Evolutionary conservation across 2,329 filamentous ascomycete genomes (phyloP), one percentile per base, ranked within the genome.

Genomic region (Aspergillus calidoustus): DNA sequence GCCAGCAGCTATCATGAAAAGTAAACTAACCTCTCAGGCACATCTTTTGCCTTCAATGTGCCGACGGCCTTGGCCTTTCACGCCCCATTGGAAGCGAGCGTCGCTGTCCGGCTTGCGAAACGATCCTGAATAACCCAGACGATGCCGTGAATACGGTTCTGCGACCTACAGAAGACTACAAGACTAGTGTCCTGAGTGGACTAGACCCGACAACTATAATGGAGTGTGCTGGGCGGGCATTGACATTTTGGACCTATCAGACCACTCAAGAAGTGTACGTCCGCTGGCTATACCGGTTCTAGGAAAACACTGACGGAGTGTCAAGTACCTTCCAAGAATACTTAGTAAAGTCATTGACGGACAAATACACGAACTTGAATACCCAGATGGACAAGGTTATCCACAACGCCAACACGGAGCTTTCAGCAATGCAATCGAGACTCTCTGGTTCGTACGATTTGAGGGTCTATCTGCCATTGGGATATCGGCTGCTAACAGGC

Each of bases 171-270:
- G 93, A 97, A 70, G 92, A 96, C 67, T 96, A 95, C 81, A 96
- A 96, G 76, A 92, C 91, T 0, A 93, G 89, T 63, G 86, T 96
- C 0, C 81, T 97, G 11, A 92, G 91, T 71, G 94, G 94, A 0
- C 79, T 97, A 1, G 91, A 87, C 63, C 94, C 94, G 0, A 89
- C 84, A 38, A 83, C 89, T 31, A 91, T 97, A 65, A 92, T 96
- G 84, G 93, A 97, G 69, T 96, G 92, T 76, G 90, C 92, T 23
- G 88, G 89, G 5, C 85, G 91, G 67, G 92, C 89, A 1, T 77
- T 97, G 66, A 87, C 85, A 34, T 97, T 97, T 73, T 96, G 92
- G 89, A 89, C 87, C 31, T 97, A 96, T 70, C 93, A 97, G 73
- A 88, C 89, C 22, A 88, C 88, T 3, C 91, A 95, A 70, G 91